These are phyloP conservation scores for Globisporangium camurandrum DNA, from an alignment of 352 stramenopile genomes.

Conservation along the genomic window DNA sequence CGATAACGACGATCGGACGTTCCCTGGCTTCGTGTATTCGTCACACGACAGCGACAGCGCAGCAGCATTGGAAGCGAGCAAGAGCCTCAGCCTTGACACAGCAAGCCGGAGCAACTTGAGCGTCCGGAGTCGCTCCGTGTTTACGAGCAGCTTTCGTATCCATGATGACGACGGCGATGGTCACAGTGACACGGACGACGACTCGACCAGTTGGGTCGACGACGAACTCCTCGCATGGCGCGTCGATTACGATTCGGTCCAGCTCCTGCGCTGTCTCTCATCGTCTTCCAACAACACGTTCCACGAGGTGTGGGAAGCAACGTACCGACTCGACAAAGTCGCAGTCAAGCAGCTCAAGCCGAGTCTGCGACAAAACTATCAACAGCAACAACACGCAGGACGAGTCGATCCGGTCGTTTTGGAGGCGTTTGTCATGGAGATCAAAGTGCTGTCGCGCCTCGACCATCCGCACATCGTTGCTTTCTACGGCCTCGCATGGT, in stretches of 20 bases:
- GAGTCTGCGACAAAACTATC: slow-evolving; percentile 14
- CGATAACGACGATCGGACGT: slow-evolving; percentile 3
- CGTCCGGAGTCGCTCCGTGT: slow-evolving; percentile 2
- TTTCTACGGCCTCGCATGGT: slow-evolving; percentile 44
- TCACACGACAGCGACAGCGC: background rate
- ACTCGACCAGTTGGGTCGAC: slow-evolving; percentile 21
- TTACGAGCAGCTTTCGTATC: slow-evolving; percentile 7
- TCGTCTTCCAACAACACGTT: slow-evolving; percentile 23
- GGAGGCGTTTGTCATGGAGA: slow-evolving; percentile 43
- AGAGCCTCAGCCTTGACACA: background rate
- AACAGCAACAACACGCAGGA: slow-evolving; percentile 13
- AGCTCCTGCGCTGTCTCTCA: slow-evolving; percentile 14
- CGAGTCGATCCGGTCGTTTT: slow-evolving; percentile 20
- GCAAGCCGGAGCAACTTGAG: background rate
- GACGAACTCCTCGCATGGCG: slow-evolving; percentile 32
- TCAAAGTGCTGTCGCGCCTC: slow-evolving; percentile 37
- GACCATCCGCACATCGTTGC: slow-evolving; percentile 44
- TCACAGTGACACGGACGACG: too few species aligned
- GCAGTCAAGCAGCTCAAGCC: slow-evolving; percentile 31
- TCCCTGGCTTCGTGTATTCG: slow-evolving; percentile 5
- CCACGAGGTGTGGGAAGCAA: slow-evolving; percentile 32
- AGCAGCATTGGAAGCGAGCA: background rate
- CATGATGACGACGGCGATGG: too few species aligned
- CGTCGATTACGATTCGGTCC: slow-evolving; percentile 26
- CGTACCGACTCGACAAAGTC: slow-evolving; percentile 30